Evolutionary conservation across 495 filamentous ascomycete genomes (phyloP).

Genomic region (Neurospora sp.): DNA sequence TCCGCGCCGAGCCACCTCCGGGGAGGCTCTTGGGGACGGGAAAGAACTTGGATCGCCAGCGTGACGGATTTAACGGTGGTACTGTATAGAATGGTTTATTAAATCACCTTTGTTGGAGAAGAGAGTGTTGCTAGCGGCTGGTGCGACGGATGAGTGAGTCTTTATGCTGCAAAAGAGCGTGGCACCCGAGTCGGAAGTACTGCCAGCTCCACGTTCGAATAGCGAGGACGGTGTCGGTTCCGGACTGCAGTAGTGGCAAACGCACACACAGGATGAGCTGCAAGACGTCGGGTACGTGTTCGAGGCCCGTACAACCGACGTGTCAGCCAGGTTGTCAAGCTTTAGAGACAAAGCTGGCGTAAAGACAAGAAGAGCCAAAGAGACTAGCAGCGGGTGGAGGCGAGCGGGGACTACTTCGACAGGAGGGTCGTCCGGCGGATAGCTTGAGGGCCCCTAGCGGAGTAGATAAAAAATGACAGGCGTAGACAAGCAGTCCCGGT

Average conservation of each 20-base stretch:
- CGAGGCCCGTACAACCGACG: conserved; percentile 5
- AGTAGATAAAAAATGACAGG: conserved; percentile 22
- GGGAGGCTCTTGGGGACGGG: conserved; percentile 15
- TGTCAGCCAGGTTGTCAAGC: conserved; percentile 7
- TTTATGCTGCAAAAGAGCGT: conserved; percentile 8
- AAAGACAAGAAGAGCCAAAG: background rate
- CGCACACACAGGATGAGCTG: background rate
- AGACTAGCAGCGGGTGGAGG: conserved; percentile 9
- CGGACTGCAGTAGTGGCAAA: background rate
- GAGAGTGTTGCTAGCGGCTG: background rate
- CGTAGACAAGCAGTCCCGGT: conserved; percentile 12
- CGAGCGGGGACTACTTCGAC: conserved; percentile 6
- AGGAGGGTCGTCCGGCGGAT: conserved; percentile 9
- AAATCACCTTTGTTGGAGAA: conserved; percentile 1
- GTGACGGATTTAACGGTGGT: conserved; percentile 10
- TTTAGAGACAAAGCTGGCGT: background rate
- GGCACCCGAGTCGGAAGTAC: conserved; percentile 1
- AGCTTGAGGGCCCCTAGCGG: conserved; percentile 12
- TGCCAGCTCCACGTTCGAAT: conserved; percentile 3
- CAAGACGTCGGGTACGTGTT: conserved; percentile 13
- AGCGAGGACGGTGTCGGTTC: background rate
- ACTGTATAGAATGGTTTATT: background rate
- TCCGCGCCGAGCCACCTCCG: conserved; percentile 14
- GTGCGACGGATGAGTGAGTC: background rate
- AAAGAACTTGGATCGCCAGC: conserved; percentile 24